Evolutionary conservation across 2,329 filamentous ascomycete genomes (phyloP), one percentile per base, ranked within the genome.

Genomic region (Talaromyces sp.): DNA sequence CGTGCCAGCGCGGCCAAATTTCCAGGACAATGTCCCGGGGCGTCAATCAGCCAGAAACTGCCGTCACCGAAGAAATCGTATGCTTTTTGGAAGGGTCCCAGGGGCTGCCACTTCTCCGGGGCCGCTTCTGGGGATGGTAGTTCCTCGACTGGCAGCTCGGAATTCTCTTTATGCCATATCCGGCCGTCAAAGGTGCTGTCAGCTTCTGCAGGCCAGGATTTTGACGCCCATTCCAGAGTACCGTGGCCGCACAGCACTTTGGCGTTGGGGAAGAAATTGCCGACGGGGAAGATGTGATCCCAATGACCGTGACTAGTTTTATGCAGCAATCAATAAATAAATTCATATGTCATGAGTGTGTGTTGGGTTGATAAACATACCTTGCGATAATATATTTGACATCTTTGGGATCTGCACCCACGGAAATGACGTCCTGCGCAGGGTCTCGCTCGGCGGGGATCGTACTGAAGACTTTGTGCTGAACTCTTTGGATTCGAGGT

Each of bases 61-160:
- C 79, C 71, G 72, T 82, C 73, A 62, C 74, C 74, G 50, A 78
- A 78, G 49, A 72, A 76, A 56, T 78, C 73, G 64, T 75, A 61
- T 11, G 76, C 75, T 47, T 70, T 71, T 14, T 76, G 71, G 56
- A 78, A 78, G 0, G 75, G 72, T 1, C 75, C 76, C 63, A 78
- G 75, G 0, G 69, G 62, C 22, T 68, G 63, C 76, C 75, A 78
- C 24, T 62, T 62, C 13, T 56, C 60, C 1, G 60, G 49, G 3
- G 33, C 22, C 2, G 35, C 41, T 2, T 22, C 19, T 3, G 60
- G 60, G 14, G 60, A 62, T 31, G 60, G 35, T 16, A 62, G 3
- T 33, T 54, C 60, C 10, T 56, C 49, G 4, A 62, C 13, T 4
- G 49, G 60, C 3, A 62, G 49, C 19, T 54, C 60, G 4, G 49